phyloP scores from a whole-genome alignment of 768 basidiomycete genomes.

The Boletus sp. region DNA sequence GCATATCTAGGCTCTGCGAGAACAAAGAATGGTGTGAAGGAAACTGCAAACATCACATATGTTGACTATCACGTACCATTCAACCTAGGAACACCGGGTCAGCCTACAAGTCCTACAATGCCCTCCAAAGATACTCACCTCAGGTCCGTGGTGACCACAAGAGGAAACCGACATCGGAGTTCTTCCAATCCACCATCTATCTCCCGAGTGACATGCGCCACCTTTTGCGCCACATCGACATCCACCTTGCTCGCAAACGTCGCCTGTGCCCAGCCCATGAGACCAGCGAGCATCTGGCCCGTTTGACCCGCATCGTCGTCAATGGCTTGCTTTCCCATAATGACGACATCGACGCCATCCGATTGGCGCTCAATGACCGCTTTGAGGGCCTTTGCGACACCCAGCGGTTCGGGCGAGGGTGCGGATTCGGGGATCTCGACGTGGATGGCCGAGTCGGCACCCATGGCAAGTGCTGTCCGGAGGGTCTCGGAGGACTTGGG shows the following conservation, averaged over 20 bases:
- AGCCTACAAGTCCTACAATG: background rate
- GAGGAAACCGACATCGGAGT: slow-evolving; percentile 72
- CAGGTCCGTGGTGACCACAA: slow-evolving; percentile 90
- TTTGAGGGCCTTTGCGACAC: slow-evolving; percentile 81
- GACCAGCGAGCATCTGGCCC: slow-evolving; percentile 94
- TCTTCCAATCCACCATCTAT: slow-evolving; percentile 94
- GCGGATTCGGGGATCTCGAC: slow-evolving; percentile 75
- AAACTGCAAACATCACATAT: background rate
- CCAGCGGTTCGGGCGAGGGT: slow-evolving; percentile 83
- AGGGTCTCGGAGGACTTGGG: slow-evolving; percentile 86
- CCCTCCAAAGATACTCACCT: slow-evolving; percentile 49
- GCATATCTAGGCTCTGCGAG: slow-evolving; percentile 93
- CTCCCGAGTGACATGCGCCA: slow-evolving; percentile 76
- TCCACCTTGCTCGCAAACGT: slow-evolving; percentile 91
- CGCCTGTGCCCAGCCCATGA: slow-evolving; percentile 90
- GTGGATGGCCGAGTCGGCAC: slow-evolving; percentile 90
- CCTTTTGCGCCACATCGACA: slow-evolving; percentile 58
- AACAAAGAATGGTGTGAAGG: background rate
- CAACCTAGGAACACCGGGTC: slow-evolving; percentile 41
- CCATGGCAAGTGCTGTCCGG: slow-evolving; percentile 96
- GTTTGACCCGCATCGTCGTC: slow-evolving; percentile 96
- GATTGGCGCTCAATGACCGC: slow-evolving; percentile 66
- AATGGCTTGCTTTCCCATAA: slow-evolving; percentile 97
- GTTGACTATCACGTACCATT: slow-evolving; percentile 51
- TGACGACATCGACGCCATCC: slow-evolving; percentile 75